These are phyloP conservation scores for Microcos paniculata DNA, from an alignment of 345 rosid genomes.

Conservation along the genomic window DNA sequence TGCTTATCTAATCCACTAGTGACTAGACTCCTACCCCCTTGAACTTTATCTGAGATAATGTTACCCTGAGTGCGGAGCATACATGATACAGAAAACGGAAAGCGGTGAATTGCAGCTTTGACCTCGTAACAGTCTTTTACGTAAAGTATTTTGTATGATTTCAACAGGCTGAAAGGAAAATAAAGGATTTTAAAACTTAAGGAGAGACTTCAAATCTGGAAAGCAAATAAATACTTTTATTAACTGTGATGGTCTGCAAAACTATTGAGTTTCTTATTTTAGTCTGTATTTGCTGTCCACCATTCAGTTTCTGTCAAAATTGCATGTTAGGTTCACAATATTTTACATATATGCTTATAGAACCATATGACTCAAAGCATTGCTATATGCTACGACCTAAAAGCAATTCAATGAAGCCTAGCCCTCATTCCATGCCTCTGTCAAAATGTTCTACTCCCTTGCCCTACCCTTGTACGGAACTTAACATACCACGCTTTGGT, in stretches of 20 bases:
- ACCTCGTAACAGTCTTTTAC: not conserved
- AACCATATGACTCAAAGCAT: not conserved
- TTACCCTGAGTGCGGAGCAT: not conserved
- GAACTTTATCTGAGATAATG: not conserved
- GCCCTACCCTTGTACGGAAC: not conserved
- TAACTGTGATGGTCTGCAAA: not conserved
- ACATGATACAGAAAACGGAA: not conserved
- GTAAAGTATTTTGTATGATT: not conserved
- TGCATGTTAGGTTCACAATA: not conserved
- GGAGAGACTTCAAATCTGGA: not conserved
- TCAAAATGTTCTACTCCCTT: not conserved
- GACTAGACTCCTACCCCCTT: not conserved
- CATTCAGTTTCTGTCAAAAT: not conserved
- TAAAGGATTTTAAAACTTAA: not conserved
- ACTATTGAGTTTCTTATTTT: no score
- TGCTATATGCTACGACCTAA: not conserved
- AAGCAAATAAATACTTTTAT: no score
- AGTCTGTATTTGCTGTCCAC: not conserved
- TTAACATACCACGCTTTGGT: not conserved
- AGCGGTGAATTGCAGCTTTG: not conserved
- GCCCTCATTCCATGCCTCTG: not conserved
- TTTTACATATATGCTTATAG: not conserved
- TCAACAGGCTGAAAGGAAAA: not conserved
- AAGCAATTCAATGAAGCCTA: not conserved
- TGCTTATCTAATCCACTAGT: not conserved